phyloP scores from a whole-genome alignment of 306 rosid genomes.

The Ormosia emarginata region DNA sequence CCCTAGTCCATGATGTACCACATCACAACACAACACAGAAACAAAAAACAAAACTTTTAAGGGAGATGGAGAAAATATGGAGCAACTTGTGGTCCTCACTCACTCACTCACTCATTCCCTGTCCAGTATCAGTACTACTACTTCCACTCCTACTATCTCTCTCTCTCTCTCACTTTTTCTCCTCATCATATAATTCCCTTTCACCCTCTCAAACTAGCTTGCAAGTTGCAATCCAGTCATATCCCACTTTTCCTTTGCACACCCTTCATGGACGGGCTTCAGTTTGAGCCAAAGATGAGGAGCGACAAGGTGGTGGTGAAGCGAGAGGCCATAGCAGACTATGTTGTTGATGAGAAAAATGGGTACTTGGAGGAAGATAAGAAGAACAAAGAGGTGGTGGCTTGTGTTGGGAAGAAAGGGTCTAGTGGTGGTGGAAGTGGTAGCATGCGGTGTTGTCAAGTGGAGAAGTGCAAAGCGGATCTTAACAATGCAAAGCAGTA shows the following conservation, averaged over 20 bases:
- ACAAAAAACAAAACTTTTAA: neutral
- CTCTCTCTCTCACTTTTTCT: neutral
- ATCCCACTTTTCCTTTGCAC: neutral
- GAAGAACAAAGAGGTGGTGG: slow-evolving; percentile 34
- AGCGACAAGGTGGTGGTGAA: slow-evolving; percentile 30
- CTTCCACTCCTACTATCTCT: neutral
- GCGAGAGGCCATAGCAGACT: slow-evolving; percentile 7
- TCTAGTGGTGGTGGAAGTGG: neutral
- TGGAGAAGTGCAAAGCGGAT: slow-evolving; percentile 61
- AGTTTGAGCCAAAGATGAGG: slow-evolving; percentile 25
- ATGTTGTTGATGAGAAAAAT: slow-evolving; percentile 13
- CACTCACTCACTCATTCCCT: slow-evolving; percentile 1
- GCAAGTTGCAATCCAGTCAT: slow-evolving; percentile 7
- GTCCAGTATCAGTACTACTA: neutral
- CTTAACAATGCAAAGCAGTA: slow-evolving; percentile 60
- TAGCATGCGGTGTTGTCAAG: slow-evolving; percentile 54
- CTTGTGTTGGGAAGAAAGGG: slow-evolving; percentile 29
- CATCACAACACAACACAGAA: neutral
- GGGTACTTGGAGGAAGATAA: slow-evolving; percentile 20
- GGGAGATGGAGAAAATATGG: neutral
- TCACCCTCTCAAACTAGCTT: neutral
- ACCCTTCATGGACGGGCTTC: slow-evolving; percentile 8
- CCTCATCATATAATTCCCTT: neutral
- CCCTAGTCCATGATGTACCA: slow-evolving; percentile 7
- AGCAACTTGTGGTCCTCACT: slow-evolving; percentile 51